Conservation (phyloP, 257 asterid species). For the Cruciata laevipes region DNA sequence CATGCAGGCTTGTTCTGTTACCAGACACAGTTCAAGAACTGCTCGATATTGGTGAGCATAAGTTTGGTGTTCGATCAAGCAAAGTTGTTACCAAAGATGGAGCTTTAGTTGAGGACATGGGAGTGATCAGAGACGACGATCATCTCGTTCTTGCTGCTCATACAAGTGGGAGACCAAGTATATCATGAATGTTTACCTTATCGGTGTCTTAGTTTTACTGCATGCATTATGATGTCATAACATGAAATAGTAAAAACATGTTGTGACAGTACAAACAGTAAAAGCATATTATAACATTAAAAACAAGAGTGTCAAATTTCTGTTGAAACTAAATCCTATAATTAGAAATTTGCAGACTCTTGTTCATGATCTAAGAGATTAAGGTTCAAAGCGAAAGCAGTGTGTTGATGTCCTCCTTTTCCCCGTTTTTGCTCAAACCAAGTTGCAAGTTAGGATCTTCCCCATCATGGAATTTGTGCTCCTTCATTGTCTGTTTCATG, state of each 20-base stretch:
- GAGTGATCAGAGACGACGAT: slow-evolving; percentile 67
- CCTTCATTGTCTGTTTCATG: slow-evolving; percentile 29
- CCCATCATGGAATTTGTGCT: slow-evolving; percentile 20
- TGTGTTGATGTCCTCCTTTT: slow-evolving; percentile 53
- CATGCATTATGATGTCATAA: too few relatives aligned
- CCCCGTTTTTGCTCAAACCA: slow-evolving; percentile 40
- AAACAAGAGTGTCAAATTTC: neutral
- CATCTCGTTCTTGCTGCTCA: slow-evolving; percentile 44
- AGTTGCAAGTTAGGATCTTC: slow-evolving; percentile 54
- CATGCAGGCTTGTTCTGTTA: slow-evolving; percentile 39
- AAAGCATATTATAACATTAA: too few relatives aligned
- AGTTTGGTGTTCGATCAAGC: slow-evolving; percentile 40
- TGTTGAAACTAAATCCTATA: too few relatives aligned
- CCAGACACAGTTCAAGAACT: slow-evolving; percentile 51
- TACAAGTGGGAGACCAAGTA: slow-evolving; percentile 7
- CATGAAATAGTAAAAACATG: too few relatives aligned
- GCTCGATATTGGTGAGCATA: slow-evolving; percentile 48
- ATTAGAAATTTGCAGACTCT: neutral
- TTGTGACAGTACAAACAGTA: too few relatives aligned
- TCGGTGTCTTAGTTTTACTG: too few relatives aligned
- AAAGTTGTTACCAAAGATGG: slow-evolving; percentile 47
- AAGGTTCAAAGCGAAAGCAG: slow-evolving; percentile 54
- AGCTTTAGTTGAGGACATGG: slow-evolving; percentile 48
- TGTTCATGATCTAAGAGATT: slow-evolving; percentile 22
- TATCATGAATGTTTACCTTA: neutral